Evolutionary conservation across 2,329 filamentous ascomycete genomes (phyloP), one percentile per base, ranked within the genome.

Genomic region (Phialemoniopsis sp.): DNA sequence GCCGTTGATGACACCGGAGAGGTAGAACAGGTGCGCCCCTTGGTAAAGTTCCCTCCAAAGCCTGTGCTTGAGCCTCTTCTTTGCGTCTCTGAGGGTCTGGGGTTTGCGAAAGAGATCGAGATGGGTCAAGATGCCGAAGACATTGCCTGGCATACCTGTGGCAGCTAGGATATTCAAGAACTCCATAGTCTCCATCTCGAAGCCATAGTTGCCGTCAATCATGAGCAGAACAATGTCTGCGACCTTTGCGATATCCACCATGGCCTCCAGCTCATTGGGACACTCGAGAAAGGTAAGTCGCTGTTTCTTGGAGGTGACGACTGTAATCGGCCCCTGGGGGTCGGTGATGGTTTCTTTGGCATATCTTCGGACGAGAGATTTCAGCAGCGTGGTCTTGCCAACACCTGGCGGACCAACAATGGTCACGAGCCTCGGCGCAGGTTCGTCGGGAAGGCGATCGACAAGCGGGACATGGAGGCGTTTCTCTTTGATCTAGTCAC

Each of bases 101-200:
- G 93, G 91, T 57, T 96, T 97, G 57, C 84, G 80, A 71, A 98
- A 98, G 13, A 98, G 72, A 59, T 98, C 93, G 44, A 98, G 73
- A 70, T 98, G 94, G 13, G 93, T 97, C 33, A 98, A 76, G 41
- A 98, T 90, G 38, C 93, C 93, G 58, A 98, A 97, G 29, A 98
- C 90, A 54, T 98, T 98, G 48, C 93, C 91, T 1, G 94, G 93
- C 91, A 98, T 97, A 62, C 93, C 93, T 21, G 87, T 95, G 3
- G 89, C 81, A n/a, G 87, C 85, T 37, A 98, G 72, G 14, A 96
- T 83, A 53, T 96, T 97, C 56, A 98, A 70, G 46, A 98, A 98
- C 65, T 98, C 93, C 93, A 98, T 98, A 0, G 93, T 98, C 73
- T 98, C 93, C 93, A 98, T 98, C 67, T 98, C 93, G 58, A 98